Evolutionary conservation across 768 basidiomycete genomes (phyloP), one percentile per base, ranked within the genome.

Genomic region (Mycena rebaudengoi): DNA sequence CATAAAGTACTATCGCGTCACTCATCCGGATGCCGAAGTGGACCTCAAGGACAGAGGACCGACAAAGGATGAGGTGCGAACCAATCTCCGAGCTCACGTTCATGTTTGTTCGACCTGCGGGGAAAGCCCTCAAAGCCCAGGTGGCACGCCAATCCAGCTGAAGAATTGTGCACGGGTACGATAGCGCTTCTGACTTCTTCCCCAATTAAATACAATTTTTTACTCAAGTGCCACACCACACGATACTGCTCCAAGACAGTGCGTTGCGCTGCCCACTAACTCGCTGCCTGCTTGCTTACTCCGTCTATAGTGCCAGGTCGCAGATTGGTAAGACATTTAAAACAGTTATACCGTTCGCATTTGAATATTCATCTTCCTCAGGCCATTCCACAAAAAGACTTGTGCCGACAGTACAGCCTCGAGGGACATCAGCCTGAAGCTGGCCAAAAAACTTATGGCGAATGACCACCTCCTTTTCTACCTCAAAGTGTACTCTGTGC

Each of bases 401-500:
- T 62, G 60, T 32, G 60, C 25, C 12, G 48, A 46, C 4, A 23
- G 45, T 18, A 39, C 26, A 20, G 48, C 60, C n/a, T 40, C 60
- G 20, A 54, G 35, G 29, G 52, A 62, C 20, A 55, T 55, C 18
- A 39, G 25, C 28, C 21, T 62, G 45, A 62, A 62, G 46, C 60
- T 62, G 45, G 45, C 52, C 26, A 62, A 55, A 33, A 62, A 62
- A 30, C 61, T 62, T 5, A 35, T 62, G 39, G 61, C 46, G 5
- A 62, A 62, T 40, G 53, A 55, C 30, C 29, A 33, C 7, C 45
- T 62, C 25, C 54, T 62, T 52, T 62, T 62, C 30, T 62, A 62
- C 52, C 26, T 62, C 39, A 48, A 54, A 25, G 52, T 62, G 14
- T 62, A 62, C 40, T 14, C 61, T 5, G 61, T 55, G 5, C 28